Conservation (phyloP, 345 rosid genomes). For the Eucalyptus grandis region DNA sequence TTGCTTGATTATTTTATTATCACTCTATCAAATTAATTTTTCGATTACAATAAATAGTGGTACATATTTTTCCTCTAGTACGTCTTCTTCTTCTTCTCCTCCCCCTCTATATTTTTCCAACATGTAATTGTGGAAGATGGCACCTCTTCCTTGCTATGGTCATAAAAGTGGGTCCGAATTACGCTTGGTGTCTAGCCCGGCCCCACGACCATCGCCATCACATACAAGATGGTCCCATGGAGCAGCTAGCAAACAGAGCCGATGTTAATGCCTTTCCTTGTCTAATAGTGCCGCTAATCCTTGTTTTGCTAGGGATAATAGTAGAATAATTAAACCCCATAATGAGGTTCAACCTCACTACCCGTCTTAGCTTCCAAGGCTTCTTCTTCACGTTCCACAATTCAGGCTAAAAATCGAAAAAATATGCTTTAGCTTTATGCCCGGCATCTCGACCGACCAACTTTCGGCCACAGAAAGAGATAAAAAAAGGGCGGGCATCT, state of each 20-base stretch:
- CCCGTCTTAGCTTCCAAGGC: neutral
- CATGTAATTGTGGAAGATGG: neutral
- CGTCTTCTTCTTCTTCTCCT: too few species aligned
- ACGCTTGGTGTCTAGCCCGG: neutral
- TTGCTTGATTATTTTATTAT: too few species aligned
- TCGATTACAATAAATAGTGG: fast-evolving
- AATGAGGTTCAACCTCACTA: neutral
- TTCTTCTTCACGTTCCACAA: neutral
- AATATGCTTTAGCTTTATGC: neutral
- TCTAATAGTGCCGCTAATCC: neutral
- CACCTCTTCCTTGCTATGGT: too few species aligned
- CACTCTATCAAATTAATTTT: too few species aligned
- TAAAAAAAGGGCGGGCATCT: neutral
- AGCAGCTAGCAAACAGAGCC: neutral
- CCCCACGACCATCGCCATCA: neutral
- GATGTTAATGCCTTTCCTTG: neutral
- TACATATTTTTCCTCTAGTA: fast-evolving
- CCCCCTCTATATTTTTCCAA: too few species aligned
- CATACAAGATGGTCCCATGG: neutral
- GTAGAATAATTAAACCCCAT: neutral
- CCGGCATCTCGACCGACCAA: neutral
- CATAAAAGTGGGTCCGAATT: neutral
- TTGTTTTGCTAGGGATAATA: neutral
- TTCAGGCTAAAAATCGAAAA: neutral
- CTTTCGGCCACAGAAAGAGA: neutral